These are phyloP conservation scores for Kazachstania martiniae DNA, from an alignment of 805 yeast species.

Conservation along the genomic window DNA sequence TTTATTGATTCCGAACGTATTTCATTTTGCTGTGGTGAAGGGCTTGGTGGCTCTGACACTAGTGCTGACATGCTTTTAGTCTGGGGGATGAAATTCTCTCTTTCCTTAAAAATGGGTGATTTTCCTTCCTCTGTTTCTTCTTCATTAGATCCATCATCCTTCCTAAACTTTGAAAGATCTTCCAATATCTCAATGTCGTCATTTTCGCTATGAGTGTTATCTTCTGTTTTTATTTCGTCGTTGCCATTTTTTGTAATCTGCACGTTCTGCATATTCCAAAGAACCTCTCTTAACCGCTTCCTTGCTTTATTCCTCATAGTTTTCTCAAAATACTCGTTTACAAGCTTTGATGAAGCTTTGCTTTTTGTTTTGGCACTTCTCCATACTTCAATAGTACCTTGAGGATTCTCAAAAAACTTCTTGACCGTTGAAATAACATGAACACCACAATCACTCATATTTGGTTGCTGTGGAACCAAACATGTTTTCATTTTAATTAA, in stretches of 20 bases:
- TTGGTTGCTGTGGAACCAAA: constrained; percentile 71
- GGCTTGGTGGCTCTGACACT: constrained; percentile 5
- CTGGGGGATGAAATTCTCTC: too few relatives aligned
- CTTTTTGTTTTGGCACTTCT: constrained; percentile 15
- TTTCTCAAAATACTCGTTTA: constrained; percentile 23
- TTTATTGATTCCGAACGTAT: too few relatives aligned
- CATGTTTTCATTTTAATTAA: constrained; percentile 41
- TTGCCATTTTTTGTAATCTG: constrained; percentile 8
- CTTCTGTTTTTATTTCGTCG: constrained; percentile 2
- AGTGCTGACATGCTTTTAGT: too few relatives aligned
- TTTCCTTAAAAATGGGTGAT: too few relatives aligned
- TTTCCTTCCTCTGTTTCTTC: neutral
- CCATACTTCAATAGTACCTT: constrained; percentile 42
- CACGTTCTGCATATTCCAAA: constrained; percentile 13
- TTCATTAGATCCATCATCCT: neutral
- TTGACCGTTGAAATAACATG: constrained; percentile 70
- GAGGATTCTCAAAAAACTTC: constrained; percentile 43
- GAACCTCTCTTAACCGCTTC: constrained; percentile 15
- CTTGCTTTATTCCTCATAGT: constrained; percentile 18
- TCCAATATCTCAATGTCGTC: constrained; percentile 26
- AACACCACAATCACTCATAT: constrained; percentile 90
- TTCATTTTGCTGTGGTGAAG: too few relatives aligned
- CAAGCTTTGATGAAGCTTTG: constrained; percentile 8
- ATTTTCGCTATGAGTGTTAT: constrained; percentile 11
- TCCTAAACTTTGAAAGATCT: constrained; percentile 5